A percentile compares a stretch with the other conserved stretches of the same genome.
Conservation (phyloP, 768 basidiomycete genomes). For the Leccinum uliginosum region DNA sequence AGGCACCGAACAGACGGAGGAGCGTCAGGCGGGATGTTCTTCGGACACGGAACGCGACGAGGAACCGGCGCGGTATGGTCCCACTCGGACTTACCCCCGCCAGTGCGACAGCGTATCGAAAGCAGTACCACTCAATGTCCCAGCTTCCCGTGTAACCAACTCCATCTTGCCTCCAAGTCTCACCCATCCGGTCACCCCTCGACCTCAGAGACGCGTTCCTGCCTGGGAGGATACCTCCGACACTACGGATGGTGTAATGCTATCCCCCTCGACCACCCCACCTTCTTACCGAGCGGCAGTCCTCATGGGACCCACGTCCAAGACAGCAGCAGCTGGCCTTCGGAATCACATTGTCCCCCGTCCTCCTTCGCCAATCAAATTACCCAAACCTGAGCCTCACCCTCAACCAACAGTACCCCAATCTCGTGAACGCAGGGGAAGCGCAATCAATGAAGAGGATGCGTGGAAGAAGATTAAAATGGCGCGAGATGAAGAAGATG, state of each 20-base stretch:
- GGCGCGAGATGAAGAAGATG: conserved; percentile 65
- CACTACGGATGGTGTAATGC: conserved; percentile 29
- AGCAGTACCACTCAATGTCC: conserved; percentile 7
- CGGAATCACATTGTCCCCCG: conserved; percentile 14
- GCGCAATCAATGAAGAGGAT: conserved; percentile 62
- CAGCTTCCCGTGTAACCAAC: conserved; percentile 15
- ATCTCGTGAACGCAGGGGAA: conserved; percentile 41
- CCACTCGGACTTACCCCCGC: conserved; percentile 3
- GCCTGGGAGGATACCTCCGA: conserved; percentile 38
- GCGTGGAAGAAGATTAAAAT: conserved; percentile 76
- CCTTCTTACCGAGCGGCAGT: conserved; percentile 48
- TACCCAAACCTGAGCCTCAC: conserved; percentile 21
- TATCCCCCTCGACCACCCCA: conserved; percentile 38
- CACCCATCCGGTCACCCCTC: conserved; percentile 28
- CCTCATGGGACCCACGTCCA: conserved; percentile 23
- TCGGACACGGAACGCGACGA: conserved; percentile 24
- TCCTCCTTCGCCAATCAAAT: conserved; percentile 30
- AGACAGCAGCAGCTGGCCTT: conserved; percentile 7
- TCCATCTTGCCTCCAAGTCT: conserved; percentile 27
- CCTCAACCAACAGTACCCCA: conserved; percentile 15
- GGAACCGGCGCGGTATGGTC: conserved; percentile 4
- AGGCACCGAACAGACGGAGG: conserved; percentile 15
- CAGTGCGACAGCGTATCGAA: conserved; percentile 9
- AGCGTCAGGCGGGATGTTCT: conserved; percentile 5
- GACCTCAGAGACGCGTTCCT: conserved; percentile 19